Evolutionary conservation across 805 yeast species (phyloP), one percentile per base, ranked within the genome.

Genomic region (Metschnikowia aberdeeniae): DNA sequence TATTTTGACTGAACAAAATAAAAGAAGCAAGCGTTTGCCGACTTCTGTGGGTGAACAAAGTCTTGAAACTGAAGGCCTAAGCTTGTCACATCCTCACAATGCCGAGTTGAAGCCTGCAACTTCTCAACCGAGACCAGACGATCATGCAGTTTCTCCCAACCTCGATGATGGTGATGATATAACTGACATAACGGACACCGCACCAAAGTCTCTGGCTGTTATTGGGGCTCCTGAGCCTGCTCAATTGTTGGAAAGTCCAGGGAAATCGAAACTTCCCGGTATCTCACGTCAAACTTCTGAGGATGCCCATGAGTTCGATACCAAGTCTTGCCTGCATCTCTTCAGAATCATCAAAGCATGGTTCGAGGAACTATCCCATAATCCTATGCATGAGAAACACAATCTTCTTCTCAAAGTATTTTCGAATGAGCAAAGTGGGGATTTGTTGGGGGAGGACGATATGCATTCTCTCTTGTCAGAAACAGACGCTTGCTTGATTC

Each of bases 281-380:
- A 6, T 12, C 19, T 29, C 20, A n/a, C 27, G n/a, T 4, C 27
- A 26, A 13, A 19, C 13, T 19, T 13, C n/a, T 9, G 34, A 13
- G 3, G 30, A 4, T 10, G 34, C 14, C 9, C 34, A 19, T n/a
- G 19, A 37, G 20, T 37, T 37, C 10, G 13, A 20, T 12, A 29
- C 17, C 19, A 19, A 13, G 13, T 11, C 33, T 9, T 32, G 13
- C 9, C n/a, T 31, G 26, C 46, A 62, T 43, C 55, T 64, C 29
- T 43, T 62, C 6, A 42, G 42, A 13, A 52, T 61, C 6, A 47
- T 66, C 20, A 56, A 53, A 28, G 45, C 56, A 1, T 61, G 60
- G 58, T 66, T 61, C 43, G 44, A 48, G 20, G 43, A 45, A 28
- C 36, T 64, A 14, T 42, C 47, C 29, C 36, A 33, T 13, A 36